Evolutionary conservation across 331 rosid genomes (phyloP), one percentile per base, ranked within the genome.

Genomic region (Erythrophleum ivorense): DNA sequence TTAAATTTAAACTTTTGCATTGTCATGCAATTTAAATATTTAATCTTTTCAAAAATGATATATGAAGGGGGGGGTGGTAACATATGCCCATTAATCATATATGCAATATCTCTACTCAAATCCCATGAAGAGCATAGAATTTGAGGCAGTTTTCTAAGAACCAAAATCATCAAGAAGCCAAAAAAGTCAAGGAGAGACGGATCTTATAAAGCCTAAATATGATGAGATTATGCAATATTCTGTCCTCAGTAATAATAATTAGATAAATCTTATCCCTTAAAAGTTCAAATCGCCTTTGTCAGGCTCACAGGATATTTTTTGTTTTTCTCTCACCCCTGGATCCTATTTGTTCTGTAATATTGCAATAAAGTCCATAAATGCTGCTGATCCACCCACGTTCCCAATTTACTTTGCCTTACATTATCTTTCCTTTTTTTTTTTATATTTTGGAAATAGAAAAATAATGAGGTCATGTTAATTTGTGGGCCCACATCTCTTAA

Each of bases 361-460:
- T 72, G 24, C 29, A 80, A 43, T 29, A 62, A 72, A 78, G 63
- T 19, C n/a, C 82, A 76, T 84, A 79, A 89, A 83, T 86, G 86
- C 84, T 84, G 86, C 85, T 80, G 87, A 87, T 88, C 88, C 80
- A 58, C 65, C 75, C 85, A 81, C 81, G 77, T 74, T 81, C 79
- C 58, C 73, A 78, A 58, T 63, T 73, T 69, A 64, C 70, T 77
- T 80, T 75, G 77, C 49, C 3, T 31, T 2, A 38, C 81, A 75
- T 70, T 70, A 48, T 78, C 59, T 54, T 46, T 55, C 58, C 12
- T 9, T 58, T 43, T 43, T 43, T 5, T 43, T n/a, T n/a, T n/a
- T n/a, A n/a, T n/a, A n/a, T n/a, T 43, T 43, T 43, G 7, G 48
- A 43, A 43, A 43, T 6, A 43, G 48, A 7, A 43, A 43, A 43